Evolutionary conservation across 495 filamentous ascomycete species (phyloP).

Genomic region (Talaromyces ruber): DNA sequence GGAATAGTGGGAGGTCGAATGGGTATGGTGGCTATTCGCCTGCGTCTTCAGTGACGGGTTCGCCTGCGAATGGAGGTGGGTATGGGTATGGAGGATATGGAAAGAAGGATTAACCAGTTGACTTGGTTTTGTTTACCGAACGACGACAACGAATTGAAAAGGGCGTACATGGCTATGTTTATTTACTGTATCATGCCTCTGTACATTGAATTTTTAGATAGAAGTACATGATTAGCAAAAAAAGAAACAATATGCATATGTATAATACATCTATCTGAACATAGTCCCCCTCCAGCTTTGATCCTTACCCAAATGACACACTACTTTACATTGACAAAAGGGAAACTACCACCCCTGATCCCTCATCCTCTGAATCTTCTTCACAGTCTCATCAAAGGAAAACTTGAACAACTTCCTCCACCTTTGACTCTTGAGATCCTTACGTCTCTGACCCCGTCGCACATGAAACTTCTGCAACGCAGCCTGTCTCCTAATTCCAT

Average conservation of each 20-base stretch:
- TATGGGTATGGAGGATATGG: conserved; percentile 39
- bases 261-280: conserved; percentile 1
- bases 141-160: neutral
- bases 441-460: conserved; percentile 27
- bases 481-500: conserved; percentile 18
- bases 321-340: neutral
- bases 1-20: conserved; percentile 35
- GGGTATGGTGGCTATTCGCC: conserved; percentile 45
- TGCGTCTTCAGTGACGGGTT: conserved; percentile 5
- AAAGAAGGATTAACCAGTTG: conserved; percentile 42
- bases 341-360: conserved; percentile 33
- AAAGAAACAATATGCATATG: neutral
- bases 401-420: conserved; percentile 38
- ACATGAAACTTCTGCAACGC: conserved; percentile 27
- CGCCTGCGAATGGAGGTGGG: conserved; percentile 16
- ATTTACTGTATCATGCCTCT: neutral
- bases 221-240: neutral
- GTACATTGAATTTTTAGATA: neutral
- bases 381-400: conserved; percentile 32
- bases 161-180: neutral
- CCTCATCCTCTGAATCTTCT: conserved; percentile 36
- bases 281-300: neutral
- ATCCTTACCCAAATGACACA: neutral
- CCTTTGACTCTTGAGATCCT: conserved; percentile 23
- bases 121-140: too few relatives aligned